A percentile compares a stretch with the other conserved stretches of the same genome.
phyloP scores from a whole-genome alignment of 192 early-diverging fungal genomes.

The Linnemannia elongata region DNA sequence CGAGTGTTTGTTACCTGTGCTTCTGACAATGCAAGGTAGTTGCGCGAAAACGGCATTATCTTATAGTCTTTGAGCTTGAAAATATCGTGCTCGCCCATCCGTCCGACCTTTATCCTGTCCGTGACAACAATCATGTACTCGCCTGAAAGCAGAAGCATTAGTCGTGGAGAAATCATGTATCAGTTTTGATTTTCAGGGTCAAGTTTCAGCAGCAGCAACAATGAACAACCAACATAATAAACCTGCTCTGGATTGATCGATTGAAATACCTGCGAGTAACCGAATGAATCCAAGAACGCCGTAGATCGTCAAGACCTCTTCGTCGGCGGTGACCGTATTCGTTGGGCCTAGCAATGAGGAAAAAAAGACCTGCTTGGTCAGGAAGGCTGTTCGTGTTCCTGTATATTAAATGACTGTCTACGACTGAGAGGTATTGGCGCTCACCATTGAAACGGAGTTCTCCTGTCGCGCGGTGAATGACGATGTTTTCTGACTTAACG shows the following conservation, averaged over 20 bases:
- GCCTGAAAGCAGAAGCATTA: slow-evolving; percentile 58
- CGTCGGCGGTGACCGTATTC: slow-evolving; percentile 57
- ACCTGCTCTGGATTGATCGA: not conserved
- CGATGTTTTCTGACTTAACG: slow-evolving; percentile 66
- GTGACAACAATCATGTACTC: slow-evolving; percentile 85
- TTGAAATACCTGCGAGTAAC: slow-evolving; percentile 71
- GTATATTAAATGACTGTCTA: not conserved
- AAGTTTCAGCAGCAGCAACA: not conserved
- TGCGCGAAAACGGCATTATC: slow-evolving; percentile 64
- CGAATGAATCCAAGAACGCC: slow-evolving; percentile 82
- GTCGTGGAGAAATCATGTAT: not conserved
- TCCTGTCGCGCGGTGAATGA: slow-evolving; percentile 68
- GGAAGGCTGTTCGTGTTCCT: not conserved
- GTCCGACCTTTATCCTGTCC: slow-evolving; percentile 71
- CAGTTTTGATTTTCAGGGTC: not conserved
- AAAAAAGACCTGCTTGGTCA: not conserved
- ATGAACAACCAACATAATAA: not conserved
- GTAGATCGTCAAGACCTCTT: slow-evolving; percentile 68
- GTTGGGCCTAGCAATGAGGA: slow-evolving; percentile 7
- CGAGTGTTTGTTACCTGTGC: slow-evolving; percentile 54
- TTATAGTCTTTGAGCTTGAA: slow-evolving; percentile 72
- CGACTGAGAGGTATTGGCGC: not conserved
- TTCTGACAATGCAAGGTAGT: slow-evolving; percentile 52
- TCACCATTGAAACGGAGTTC: slow-evolving; percentile 61
- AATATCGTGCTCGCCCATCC: slow-evolving; percentile 73